Evolutionary conservation across 2,329 filamentous ascomycete species (phyloP).

Genomic region (Hymenoscyphus fraxineus): DNA sequence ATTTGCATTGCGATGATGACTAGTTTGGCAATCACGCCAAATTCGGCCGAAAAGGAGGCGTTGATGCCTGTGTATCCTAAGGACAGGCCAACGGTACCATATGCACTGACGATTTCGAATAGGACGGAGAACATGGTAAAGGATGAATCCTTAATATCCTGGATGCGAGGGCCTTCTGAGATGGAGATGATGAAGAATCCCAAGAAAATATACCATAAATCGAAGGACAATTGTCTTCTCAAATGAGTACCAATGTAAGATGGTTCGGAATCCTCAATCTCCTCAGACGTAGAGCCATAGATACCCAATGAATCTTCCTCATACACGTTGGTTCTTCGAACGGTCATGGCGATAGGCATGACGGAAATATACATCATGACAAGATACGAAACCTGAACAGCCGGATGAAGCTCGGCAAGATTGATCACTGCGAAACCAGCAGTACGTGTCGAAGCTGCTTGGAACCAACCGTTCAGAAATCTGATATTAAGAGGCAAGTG

Average conservation of each 20-base stretch:
- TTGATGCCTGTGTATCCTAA: conserved; percentile 76
- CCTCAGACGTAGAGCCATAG: conserved; percentile 51
- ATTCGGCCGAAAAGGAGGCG: conserved; percentile 78
- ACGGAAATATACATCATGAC: conserved; percentile 99
- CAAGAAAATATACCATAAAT: conserved; percentile 94
- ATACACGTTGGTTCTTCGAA: conserved; percentile 93
- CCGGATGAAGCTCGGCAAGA: conserved; percentile 75
- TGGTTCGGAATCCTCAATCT: conserved; percentile 51
- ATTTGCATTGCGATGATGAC: conserved; percentile 68
- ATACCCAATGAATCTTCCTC: conserved; percentile 84
- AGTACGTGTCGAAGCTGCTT: conserved; percentile 83
- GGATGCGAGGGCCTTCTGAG: conserved; percentile 71
- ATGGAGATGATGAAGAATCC: conserved; percentile 92
- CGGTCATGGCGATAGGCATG: conserved; percentile 92
- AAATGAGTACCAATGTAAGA: conserved; percentile 91
- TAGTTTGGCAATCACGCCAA: conserved; percentile 61
- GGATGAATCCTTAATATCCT: conserved; percentile 47
- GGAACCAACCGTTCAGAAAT: conserved; percentile 83
- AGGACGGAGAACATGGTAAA: conserved; percentile 69
- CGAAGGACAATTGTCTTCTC: conserved; percentile 89
- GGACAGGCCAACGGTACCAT: conserved; percentile 89
- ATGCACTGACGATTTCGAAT: conserved; percentile 86
- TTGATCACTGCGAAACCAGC: conserved; percentile 85
- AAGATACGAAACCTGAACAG: conserved; percentile 88
- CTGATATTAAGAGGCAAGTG: conserved; percentile 67